Conservation (phyloP, 202 grass and related monocot species). For the Zoysia matrella region DNA sequence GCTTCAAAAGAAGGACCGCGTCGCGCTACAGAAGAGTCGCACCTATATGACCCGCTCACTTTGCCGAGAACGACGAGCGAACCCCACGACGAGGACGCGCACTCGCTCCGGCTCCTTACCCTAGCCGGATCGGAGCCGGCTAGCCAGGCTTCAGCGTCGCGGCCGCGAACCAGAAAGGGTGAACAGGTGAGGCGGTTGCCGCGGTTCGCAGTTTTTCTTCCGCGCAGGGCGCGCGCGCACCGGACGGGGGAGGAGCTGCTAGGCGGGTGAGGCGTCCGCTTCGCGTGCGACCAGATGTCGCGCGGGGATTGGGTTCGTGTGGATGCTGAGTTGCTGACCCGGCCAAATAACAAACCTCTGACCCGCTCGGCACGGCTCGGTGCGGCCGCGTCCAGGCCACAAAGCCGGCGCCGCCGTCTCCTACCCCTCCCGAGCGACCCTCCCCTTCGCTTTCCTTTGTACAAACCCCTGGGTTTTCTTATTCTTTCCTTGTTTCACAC, state of each 20-base stretch:
- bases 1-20: conserved; percentile 32
- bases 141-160: too few species aligned
- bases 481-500: conserved; percentile 13
- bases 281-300: conserved; percentile 38
- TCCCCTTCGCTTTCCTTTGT: not conserved
- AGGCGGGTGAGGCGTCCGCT: conserved; percentile 32
- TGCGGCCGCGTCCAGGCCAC: not conserved
- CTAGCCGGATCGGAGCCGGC: too few species aligned
- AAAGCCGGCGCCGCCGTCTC: not conserved
- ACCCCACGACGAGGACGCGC: not conserved
- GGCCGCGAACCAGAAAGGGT: too few species aligned
- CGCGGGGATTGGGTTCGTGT: not conserved
- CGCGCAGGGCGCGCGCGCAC: not conserved
- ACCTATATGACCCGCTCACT: conserved; percentile 20
- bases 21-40: conserved; percentile 17
- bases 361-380: not conserved
- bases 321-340: conserved; percentile 23
- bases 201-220: not conserved
- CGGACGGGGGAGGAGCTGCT: not conserved
- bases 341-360: conserved; percentile 28
- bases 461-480: not conserved
- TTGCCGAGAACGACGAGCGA: not conserved
- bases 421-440: too few species aligned
- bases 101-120: not conserved
- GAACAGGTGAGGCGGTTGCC: too few species aligned